These are phyloP conservation scores for Ophioceras dolichostomum DNA, from an alignment of 2,329 filamentous ascomycete species.

Conservation along the genomic window DNA sequence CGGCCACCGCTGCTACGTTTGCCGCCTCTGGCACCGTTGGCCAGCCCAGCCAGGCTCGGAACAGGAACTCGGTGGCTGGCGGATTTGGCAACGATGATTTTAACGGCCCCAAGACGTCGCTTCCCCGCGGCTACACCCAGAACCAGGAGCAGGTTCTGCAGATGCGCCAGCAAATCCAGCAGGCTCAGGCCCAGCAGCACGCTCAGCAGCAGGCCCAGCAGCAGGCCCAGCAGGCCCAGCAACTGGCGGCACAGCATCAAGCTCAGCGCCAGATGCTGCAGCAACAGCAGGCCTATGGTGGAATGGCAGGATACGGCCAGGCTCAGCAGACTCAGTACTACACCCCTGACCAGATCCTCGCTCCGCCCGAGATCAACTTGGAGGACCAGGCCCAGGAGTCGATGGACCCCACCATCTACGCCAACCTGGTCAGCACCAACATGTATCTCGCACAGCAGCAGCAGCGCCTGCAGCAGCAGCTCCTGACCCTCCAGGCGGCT, in stretches of 20 bases:
- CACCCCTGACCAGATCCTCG: conserved; percentile 82
- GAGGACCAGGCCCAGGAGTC: conserved; percentile 56
- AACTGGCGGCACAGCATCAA: conserved; percentile 3
- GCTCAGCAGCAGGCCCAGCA: neutral
- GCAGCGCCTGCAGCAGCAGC: conserved; percentile 86
- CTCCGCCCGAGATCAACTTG: conserved; percentile 69
- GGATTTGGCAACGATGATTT: conserved; percentile 31
- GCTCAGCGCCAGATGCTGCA: conserved; percentile 7
- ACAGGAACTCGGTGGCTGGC: conserved; percentile 23
- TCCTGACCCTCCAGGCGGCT: conserved; percentile 70
- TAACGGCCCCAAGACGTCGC: conserved; percentile 44
- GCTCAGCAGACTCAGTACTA: conserved; percentile 35
- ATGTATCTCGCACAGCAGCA: conserved; percentile 89
- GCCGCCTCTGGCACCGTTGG: conserved; percentile 14
- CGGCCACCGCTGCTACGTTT: conserved; percentile 57
- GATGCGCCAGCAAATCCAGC: conserved; percentile 9
- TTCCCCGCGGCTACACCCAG: conserved; percentile 31
- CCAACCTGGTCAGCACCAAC: conserved; percentile 83
- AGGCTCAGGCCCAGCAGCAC: conserved; percentile 4
- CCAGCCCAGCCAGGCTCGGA: conserved; percentile 30
- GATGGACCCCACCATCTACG: conserved; percentile 78
- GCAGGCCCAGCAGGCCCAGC: neutral
- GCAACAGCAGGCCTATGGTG: neutral
- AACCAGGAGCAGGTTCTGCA: conserved; percentile 15
- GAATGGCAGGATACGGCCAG: neutral